Percentiles rank a stretch among this genome's conserved stretches.
Conservation (phyloP, 768 basidiomycete species). For the Lentinula boryana region DNA sequence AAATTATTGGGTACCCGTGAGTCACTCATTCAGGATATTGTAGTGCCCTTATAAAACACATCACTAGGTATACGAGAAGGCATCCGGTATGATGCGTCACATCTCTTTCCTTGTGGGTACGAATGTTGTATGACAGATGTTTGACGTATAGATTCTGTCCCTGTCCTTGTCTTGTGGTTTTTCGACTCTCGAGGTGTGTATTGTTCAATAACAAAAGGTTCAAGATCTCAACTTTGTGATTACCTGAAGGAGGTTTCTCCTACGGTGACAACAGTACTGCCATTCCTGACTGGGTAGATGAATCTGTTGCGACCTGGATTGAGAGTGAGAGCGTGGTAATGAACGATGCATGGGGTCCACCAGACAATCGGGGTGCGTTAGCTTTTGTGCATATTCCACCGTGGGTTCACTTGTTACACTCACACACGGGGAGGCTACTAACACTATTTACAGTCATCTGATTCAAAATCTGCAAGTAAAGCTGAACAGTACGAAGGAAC, state of each 20-base stretch:
- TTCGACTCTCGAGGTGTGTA: constrained; percentile 66
- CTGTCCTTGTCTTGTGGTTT: constrained; percentile 64
- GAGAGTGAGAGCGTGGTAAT: constrained; percentile 43
- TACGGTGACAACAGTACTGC: constrained; percentile 34
- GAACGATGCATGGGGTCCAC: constrained; percentile 54
- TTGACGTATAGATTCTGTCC: constrained; percentile 30
- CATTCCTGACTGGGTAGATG: constrained; percentile 66
- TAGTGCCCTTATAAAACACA: neutral
- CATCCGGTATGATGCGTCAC: constrained; percentile 21
- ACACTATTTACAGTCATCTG: constrained; percentile 22
- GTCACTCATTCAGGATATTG: neutral
- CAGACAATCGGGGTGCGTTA: constrained; percentile 45
- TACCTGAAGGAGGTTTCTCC: constrained; percentile 42
- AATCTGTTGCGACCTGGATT: constrained; percentile 58
- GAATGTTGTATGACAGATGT: neutral
- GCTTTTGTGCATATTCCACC: constrained; percentile 77
- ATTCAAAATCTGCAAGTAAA: constrained; percentile 29
- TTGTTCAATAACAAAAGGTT: too few relatives aligned
- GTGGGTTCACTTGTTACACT: constrained; percentile 27
- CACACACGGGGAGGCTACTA: neutral
- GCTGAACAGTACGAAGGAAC: constrained; percentile 29
- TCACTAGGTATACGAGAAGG: constrained; percentile 29
- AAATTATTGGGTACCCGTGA: constrained; percentile 75
- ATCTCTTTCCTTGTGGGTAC: neutral
- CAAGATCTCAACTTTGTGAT: too few relatives aligned